These are phyloP conservation scores for Pseudocohnilembus persalinus DNA, from an alignment of 169 alveolate species.

Conservation along the genomic window DNA sequence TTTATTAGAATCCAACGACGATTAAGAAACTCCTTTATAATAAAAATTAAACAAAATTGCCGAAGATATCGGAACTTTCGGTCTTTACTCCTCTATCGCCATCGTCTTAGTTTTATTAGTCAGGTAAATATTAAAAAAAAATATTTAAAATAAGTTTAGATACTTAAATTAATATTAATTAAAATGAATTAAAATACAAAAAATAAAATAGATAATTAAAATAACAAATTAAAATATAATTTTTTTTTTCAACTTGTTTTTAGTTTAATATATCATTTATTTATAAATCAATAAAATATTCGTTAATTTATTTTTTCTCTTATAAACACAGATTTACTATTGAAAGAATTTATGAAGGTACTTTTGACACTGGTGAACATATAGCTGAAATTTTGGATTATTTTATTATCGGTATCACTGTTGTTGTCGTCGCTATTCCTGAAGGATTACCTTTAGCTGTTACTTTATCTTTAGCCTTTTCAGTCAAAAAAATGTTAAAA, in stretches of 20 bases:
- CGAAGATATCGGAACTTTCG: slow-evolving; percentile 59
- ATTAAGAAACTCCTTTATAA: slow-evolving; percentile 69
- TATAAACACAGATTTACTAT: slow-evolving; percentile 44
- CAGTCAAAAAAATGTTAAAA: slow-evolving; percentile 78
- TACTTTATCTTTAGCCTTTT: slow-evolving; percentile 80
- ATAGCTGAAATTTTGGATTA: slow-evolving; percentile 31
- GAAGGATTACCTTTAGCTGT: slow-evolving; percentile 90
- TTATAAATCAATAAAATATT: too few relatives aligned
- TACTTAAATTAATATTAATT: too few relatives aligned
- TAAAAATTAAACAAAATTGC: slow-evolving; percentile 75
- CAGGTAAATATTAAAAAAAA: background rate
- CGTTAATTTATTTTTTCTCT: too few relatives aligned
- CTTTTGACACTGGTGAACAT: slow-evolving; percentile 35
- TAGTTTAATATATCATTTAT: too few relatives aligned
- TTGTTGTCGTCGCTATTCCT: slow-evolving; percentile 87
- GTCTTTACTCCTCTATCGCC: slow-evolving; percentile 34
- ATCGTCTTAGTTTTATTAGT: background rate
- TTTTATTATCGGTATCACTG: slow-evolving; percentile 78
- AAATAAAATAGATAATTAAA: background rate
- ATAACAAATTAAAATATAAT: background rate
- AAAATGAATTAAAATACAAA: too few relatives aligned
- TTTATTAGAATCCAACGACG: slow-evolving; percentile 52
- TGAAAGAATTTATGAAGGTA: slow-evolving; percentile 25
- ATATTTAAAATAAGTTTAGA: too few relatives aligned
- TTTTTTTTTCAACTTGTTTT: too few relatives aligned